A percentile compares a stretch with the other conserved stretches of the same genome.
These are phyloP conservation scores for Imleria badia DNA, from an alignment of 768 basidiomycete genomes.

Conservation along the genomic window DNA sequence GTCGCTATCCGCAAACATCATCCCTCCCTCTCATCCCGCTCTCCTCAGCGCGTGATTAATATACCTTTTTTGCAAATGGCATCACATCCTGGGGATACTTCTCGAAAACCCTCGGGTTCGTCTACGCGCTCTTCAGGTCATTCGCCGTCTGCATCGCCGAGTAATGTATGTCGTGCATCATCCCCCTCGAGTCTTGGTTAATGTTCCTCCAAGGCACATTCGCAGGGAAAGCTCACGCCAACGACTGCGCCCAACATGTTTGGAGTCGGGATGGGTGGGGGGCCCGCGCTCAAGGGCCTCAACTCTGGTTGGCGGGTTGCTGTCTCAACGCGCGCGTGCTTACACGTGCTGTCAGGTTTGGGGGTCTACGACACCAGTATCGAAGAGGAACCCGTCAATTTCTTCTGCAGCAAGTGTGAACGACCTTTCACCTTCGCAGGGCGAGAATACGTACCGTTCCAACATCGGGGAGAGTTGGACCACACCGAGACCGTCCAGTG, in stretches of 20 bases:
- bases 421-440: slow-evolving; percentile 46
- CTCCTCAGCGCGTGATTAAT: slow-evolving; percentile 31
- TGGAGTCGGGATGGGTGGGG: slow-evolving; percentile 48
- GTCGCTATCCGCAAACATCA: slow-evolving; percentile 14
- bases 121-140: slow-evolving; percentile 63
- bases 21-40: slow-evolving; percentile 17
- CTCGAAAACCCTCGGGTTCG: slow-evolving; percentile 69
- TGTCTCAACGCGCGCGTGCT: slow-evolving; percentile 6
- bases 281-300: slow-evolving; percentile 48
- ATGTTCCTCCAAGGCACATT: slow-evolving; percentile 32
- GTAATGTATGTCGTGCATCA: slow-evolving; percentile 45
- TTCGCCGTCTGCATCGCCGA: slow-evolving; percentile 62
- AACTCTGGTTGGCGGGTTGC: slow-evolving; percentile 68
- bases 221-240: slow-evolving; percentile 48
- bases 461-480: slow-evolving; percentile 53
- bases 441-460: slow-evolving; percentile 47
- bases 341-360: slow-evolving; percentile 48
- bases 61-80: slow-evolving; percentile 28
- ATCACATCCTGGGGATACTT: slow-evolving; percentile 41
- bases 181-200: slow-evolving; percentile 1
- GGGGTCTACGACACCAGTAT: slow-evolving; percentile 47
- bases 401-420: slow-evolving; percentile 57
- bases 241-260: slow-evolving; percentile 48
- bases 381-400: slow-evolving; percentile 59
- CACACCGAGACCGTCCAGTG: slow-evolving; percentile 48